These are phyloP conservation scores for Ostreobium quekettii DNA, from an alignment of 139 green algal species.

Conservation along the genomic window DNA sequence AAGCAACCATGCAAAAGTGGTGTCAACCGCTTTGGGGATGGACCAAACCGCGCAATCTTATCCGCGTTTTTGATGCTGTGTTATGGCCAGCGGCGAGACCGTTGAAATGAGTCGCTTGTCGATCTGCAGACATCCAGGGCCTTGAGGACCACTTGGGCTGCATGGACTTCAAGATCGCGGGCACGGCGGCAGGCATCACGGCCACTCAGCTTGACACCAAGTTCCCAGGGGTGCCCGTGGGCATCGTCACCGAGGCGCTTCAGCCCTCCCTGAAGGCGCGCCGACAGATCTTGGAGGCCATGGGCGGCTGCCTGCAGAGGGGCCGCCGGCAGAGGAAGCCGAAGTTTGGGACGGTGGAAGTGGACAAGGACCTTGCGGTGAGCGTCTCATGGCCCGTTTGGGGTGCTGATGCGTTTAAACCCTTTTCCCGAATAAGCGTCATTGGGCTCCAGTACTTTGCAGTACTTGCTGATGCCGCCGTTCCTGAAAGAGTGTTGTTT, in stretches of 20 bases:
- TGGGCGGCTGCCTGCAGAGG: neutral
- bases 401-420: neutral
- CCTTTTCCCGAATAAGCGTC: no score
- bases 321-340: neutral
- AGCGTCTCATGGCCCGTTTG: neutral
- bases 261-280: neutral
- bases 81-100: no score
- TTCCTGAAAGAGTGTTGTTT: no score
- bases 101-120: no score
- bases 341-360: neutral
- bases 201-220: slow-evolving; percentile 60
- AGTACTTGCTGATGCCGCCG: no score
- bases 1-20: no score
- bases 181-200: slow-evolving; percentile 47
- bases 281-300: neutral
- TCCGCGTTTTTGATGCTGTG: no score
- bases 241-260: slow-evolving; percentile 31
- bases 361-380: neutral
- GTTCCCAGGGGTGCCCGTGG: slow-evolving; percentile 45
- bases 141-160: slow-evolving; percentile 54
- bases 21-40: no score
- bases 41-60: no score
- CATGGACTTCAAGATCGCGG: slow-evolving; percentile 62
- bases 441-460: no score
- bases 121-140: slow-evolving; percentile 38